These are phyloP conservation scores for Discostella stelligeroides DNA, from an alignment of 108 stramenopile genomes.

Conservation along the genomic window DNA sequence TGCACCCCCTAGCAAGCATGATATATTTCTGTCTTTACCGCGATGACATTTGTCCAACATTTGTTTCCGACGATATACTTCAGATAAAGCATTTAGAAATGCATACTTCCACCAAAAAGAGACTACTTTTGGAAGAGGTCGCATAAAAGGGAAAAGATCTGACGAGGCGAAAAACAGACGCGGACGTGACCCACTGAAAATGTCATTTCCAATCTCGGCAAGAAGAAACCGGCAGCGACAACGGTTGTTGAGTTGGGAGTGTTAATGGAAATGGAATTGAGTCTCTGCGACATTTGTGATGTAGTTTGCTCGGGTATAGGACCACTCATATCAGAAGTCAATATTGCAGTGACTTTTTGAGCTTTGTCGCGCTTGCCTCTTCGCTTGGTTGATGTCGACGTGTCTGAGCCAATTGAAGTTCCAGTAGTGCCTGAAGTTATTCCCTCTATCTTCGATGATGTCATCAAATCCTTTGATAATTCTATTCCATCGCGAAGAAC, in stretches of 20 bases:
- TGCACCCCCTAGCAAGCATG: constrained; percentile 40
- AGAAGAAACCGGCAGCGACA: background rate
- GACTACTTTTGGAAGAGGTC: constrained; percentile 41
- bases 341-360: constrained; percentile 4
- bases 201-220: constrained; percentile 30
- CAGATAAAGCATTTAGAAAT: constrained; percentile 50
- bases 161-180: constrained; percentile 57
- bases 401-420: constrained; percentile 11
- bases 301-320: background rate
- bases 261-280: background rate
- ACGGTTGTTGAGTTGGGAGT: constrained; percentile 17
- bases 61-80: constrained; percentile 54
- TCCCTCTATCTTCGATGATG: constrained; percentile 7
- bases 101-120: constrained; percentile 76
- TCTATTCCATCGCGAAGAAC: constrained; percentile 21
- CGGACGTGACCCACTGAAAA: constrained; percentile 58
- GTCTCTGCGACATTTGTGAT: background rate
- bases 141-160: constrained; percentile 52
- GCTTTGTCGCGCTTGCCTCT: constrained; percentile 69
- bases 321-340: constrained; percentile 1
- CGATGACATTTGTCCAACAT: constrained; percentile 28
- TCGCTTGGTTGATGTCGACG: constrained; percentile 41
- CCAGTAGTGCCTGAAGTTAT: constrained; percentile 1
- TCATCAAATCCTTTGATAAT: background rate
- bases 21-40: constrained; percentile 8